phyloP scores from a whole-genome alignment of 2,329 filamentous ascomycete species.

The Fusarium buharicum region DNA sequence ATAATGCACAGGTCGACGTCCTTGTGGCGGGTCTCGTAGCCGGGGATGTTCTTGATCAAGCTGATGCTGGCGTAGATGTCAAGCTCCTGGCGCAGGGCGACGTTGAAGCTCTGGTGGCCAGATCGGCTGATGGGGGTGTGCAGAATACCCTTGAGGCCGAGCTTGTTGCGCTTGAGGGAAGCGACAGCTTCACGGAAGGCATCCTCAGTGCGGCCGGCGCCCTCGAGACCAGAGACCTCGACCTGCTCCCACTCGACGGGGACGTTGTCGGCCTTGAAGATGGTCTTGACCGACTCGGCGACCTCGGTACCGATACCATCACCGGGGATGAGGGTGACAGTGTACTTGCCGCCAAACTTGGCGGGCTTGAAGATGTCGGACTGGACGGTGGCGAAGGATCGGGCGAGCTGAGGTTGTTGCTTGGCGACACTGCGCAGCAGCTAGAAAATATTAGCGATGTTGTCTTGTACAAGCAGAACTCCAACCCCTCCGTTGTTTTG shows the following conservation, averaged over 20 bases:
- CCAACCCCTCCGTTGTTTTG: constrained; percentile 2
- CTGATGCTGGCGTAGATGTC: constrained; percentile 99
- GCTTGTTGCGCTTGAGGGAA: constrained; percentile 97
- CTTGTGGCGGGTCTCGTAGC: constrained; percentile 96
- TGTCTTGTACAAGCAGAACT: neutral
- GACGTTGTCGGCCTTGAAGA: constrained; percentile 99
- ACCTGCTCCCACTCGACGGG: constrained; percentile 99
- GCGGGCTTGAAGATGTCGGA: constrained; percentile 99
- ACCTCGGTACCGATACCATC: constrained; percentile 99
- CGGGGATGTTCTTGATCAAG: constrained; percentile 99
- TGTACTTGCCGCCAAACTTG: constrained; percentile 99
- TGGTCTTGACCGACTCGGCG: constrained; percentile 96
- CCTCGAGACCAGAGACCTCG: constrained; percentile 89
- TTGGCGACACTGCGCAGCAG: constrained; percentile 63
- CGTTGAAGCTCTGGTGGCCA: constrained; percentile 99
- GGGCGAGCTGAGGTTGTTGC: constrained; percentile 59
- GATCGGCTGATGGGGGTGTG: constrained; percentile 97
- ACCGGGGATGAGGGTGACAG: constrained; percentile 96
- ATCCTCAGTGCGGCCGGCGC: constrained; percentile 85
- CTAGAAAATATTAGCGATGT: constrained; percentile 50
- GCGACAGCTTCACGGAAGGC: constrained; percentile 96
- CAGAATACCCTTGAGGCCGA: constrained; percentile 97
- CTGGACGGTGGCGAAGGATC: constrained; percentile 82
- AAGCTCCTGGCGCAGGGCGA: constrained; percentile 97
- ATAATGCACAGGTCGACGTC: constrained; percentile 99